Evolutionary conservation across 2,329 filamentous ascomycete species (phyloP).

Genomic region (Pseudogymnoascus verrucosus): DNA sequence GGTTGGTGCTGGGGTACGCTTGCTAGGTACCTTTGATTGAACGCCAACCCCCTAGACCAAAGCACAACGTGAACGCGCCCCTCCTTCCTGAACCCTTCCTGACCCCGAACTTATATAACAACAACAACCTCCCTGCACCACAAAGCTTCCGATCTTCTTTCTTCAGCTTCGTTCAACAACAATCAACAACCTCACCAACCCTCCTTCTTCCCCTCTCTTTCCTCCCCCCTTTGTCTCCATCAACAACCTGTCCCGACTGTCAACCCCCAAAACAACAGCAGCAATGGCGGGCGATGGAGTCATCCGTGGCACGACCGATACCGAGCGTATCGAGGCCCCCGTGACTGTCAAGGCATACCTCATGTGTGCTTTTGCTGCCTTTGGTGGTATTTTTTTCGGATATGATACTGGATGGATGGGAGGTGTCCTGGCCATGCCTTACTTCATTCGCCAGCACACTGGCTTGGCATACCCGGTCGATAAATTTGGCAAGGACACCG

Average conservation of each 20-base stretch:
- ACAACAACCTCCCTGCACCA: background rate
- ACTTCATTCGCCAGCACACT: constrained; percentile 25
- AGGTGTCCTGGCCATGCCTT: constrained; percentile 47
- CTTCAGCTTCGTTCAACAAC: background rate
- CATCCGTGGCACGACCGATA: constrained; percentile 33
- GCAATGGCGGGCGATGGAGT: constrained; percentile 4
- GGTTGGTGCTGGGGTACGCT: background rate
- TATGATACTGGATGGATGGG: constrained; percentile 73
- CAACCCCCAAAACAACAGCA: background rate
- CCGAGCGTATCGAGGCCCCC: constrained; percentile 56
- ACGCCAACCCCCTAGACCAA: background rate
- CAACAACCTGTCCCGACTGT: background rate
- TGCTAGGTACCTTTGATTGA: background rate
- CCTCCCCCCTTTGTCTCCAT: background rate
- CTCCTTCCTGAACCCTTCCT: background rate
- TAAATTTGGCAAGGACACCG: constrained; percentile 16
- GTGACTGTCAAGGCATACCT: constrained; percentile 61
- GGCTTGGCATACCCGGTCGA: constrained; percentile 19
- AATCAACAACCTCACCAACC: background rate
- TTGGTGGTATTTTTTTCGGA: constrained; percentile 49
- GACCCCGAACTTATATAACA: constrained; percentile 2
- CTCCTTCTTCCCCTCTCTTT: background rate
- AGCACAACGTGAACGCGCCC: background rate
- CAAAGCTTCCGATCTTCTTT: background rate
- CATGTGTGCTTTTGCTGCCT: constrained; percentile 61